These are phyloP conservation scores for Saturnispora hagleri DNA, from an alignment of 805 yeast genomes.

Conservation along the genomic window DNA sequence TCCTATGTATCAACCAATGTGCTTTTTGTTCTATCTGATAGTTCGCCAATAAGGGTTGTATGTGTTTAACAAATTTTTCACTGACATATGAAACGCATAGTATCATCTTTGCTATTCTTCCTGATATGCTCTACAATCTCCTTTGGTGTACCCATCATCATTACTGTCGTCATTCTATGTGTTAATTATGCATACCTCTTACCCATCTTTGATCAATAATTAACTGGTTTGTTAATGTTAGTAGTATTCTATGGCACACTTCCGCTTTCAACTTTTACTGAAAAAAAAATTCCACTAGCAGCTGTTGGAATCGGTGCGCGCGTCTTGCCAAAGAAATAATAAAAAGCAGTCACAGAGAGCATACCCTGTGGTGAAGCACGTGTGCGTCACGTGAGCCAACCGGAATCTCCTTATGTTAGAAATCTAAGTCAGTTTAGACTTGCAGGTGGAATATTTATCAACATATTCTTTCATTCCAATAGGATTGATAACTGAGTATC, in stretches of 20 bases:
- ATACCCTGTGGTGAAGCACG: neutral
- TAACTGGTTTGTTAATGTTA: conserved; percentile 1
- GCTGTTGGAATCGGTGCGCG: neutral
- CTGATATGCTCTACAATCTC: neutral
- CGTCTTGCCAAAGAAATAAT: neutral
- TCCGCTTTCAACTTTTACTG: neutral
- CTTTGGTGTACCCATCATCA: neutral
- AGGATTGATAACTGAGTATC: no score
- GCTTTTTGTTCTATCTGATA: no score
- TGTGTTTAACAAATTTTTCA: neutral
- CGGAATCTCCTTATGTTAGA: no score
- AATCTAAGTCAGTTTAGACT: no score
- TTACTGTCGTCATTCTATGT: neutral
- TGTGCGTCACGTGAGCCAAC: neutral
- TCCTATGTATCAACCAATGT: no score
- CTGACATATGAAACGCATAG: no score
- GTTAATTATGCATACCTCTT: conserved; percentile 33
- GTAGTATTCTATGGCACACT: neutral
- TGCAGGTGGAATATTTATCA: no score
- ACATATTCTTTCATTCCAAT: no score
- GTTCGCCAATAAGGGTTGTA: no score
- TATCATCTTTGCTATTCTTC: neutral
- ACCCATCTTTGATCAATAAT: conserved; percentile 35
- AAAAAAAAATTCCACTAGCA: neutral
- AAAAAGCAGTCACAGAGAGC: conserved; percentile 1